Evolutionary conservation across 2,329 filamentous ascomycete species (phyloP), one percentile per base, ranked within the genome.

Genomic region (Pyrenophora seminiperda): DNA sequence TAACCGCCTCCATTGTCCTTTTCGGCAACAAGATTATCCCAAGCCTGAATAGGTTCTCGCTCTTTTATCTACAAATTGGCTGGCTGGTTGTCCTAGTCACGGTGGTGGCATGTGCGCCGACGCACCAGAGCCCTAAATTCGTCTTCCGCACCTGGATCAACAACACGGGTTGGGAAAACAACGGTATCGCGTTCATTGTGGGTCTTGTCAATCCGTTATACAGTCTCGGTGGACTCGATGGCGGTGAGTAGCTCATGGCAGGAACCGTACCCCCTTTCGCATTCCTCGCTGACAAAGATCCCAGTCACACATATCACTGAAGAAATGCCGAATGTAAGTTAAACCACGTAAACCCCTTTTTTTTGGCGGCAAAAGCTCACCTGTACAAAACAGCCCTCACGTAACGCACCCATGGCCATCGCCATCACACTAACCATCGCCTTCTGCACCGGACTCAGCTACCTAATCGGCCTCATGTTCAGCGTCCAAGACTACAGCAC

Each of bases 381-480:
- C 38, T 41, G 14, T 29, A 15, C 11, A 30, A 19, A n/a, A 14
- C 30, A 54, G 47, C 68, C 71, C 27, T 74, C 62, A 14, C 38
- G 71, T 27, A 77, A 73, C 6, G 71, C 71, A 0, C 75, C 75
- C 4, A 47, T 75, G 10, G 74, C 63, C 5, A 65, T 68, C 27
- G 56, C 72, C 10, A 76, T 74, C n/a, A 80, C 79, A 0, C 70
- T 82, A 11, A 65, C 54, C 7, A 81, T 82, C 41, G 80, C 78
- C 5, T 81, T 82, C 44, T 61, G 73, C 38, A 82, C 79, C 0
- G 76, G 77, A 3, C 59, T 81, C 10, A 70, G 74, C n/a, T 82
- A 80, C 57, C 70, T 80, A 2, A 72, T 82, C 20, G 71, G 73
- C 6, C 75, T 83, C 41, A 81, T 82, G 73, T 82, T 80, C 58